Evolutionary conservation across 345 rosid species (phyloP), one percentile per base, ranked within the genome.

Genomic region (Geranium brycei): DNA sequence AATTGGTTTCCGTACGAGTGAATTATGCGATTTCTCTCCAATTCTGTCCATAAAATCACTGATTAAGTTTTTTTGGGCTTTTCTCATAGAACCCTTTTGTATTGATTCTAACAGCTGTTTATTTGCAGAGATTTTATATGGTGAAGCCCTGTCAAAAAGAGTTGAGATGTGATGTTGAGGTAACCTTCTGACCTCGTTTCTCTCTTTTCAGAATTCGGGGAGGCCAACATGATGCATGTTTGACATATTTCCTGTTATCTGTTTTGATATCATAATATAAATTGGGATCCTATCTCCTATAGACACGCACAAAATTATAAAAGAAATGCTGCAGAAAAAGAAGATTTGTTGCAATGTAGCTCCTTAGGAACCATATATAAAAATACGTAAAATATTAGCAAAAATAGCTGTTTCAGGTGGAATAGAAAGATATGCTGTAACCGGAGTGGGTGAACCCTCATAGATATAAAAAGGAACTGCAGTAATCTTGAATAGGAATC

Each of bases 61-160:
- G 41, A 0, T 19, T 31, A 64, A 55, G 31, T 6, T 40, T 23
- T 23, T 64, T 13, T 31, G 7, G 6, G 4, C 15, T 14, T 19
- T 23, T 32, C 40, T 31, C 17, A 0, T 28, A 8, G 62, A 28
- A 14, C 59, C 14, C 23, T 57, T 41, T 70, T 60, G 1, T 58
- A 47, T 58, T 51, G 3, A 19, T 68, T 62, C 66, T 71, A 61
- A 67, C 51, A 51, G 53, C 57, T 63, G 31, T 65, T 28, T 68
- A 60, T 59, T 69, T 81, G 66, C 83, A 88, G 96, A 85, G 98
- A 74, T 85, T 87, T 67, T 81, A 78, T 75, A 73, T 89, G 89
- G 96, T 89, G 69, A 91, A 85, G 82, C 96, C 92, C 5, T 91
- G 96, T 76, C 91, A 92, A 5, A 91, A 91, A 70, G 96, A 91